Evolutionary conservation across 169 alveolate genomes (phyloP), one percentile per base, ranked within the genome.

Genomic region (Plasmodium reichenowi): DNA sequence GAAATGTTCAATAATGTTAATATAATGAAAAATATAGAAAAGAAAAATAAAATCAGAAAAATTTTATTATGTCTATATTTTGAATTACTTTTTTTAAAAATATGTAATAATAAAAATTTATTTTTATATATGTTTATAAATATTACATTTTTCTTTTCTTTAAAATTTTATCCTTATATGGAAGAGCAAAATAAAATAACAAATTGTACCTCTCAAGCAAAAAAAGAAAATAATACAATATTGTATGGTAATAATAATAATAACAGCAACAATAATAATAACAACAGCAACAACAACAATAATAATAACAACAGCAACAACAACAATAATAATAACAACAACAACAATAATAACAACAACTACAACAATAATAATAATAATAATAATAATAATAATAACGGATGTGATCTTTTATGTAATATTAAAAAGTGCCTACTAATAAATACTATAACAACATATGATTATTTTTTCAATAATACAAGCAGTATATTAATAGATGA

Each of bases 41-140:
- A 80, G n/a, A 52, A 70, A 62, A 80, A 80, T 72, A 80, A 67
- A 50, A n/a, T 67, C 12, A 80, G 91, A 72, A 80, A 45, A 68
- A 54, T 45, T 54, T 71, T 80, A 22, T 15, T 80, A 59, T 80
- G 91, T 56, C 3, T 80, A 59, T 80, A 80, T 47, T 80, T 80
- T 12, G 91, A 80, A 80, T 60, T 80, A 26, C 9, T 80, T 1
- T 72, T 80, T 67, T 47, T 67, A 26, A 60, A 26, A 5, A 80
- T 80, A 8, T 80, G 91, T 56, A 80, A 80, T 9, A 70, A 80
- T 58, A 70, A 45, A 32, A 72, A 80, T 22, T 32, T 80, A 13
- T 48, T 80, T 0, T 20, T 72, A 43, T 80, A 80, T 24, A 80
- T 80, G 91, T 80, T 80, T 62, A 54, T 80, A 71, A 80, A 80